Conservation (phyloP, 495 filamentous ascomycete genomes). For the Parmelia sp. region DNA sequence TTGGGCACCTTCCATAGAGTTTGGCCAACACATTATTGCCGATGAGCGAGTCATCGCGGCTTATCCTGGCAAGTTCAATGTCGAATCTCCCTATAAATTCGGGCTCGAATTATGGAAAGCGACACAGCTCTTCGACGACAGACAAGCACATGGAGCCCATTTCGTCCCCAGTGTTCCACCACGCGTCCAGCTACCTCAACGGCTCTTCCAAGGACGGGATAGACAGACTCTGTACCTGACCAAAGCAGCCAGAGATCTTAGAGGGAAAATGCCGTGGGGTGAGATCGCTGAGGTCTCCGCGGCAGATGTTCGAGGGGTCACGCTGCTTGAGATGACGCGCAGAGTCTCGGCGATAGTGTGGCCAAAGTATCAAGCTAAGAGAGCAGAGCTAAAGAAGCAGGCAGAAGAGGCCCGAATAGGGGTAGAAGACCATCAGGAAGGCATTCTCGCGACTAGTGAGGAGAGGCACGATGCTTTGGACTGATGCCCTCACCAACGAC, state of each 20-base stretch:
- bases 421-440: background rate
- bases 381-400: background rate
- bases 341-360: background rate
- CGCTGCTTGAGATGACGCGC: background rate
- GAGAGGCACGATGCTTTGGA: background rate
- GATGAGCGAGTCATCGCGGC: background rate
- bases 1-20: background rate
- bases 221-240: background rate
- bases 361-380: background rate
- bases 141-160: background rate
- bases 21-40: background rate
- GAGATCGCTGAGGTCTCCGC: slow-evolving; percentile 4
- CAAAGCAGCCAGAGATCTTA: background rate
- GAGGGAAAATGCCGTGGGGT: background rate
- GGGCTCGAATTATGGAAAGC: background rate
- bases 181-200: background rate
- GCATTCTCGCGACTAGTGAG: background rate
- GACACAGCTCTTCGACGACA: background rate
- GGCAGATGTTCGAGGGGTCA: background rate
- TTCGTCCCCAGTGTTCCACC: background rate
- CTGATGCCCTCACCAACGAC: no score
- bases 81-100: background rate
- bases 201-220: background rate
- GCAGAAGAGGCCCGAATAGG: background rate
- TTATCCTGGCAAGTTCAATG: background rate